A percentile compares a stretch with the other conserved stretches of the same genome.
phyloP scores from a whole-genome alignment of 805 yeast species.

The Metschnikowia santaceciliae region DNA sequence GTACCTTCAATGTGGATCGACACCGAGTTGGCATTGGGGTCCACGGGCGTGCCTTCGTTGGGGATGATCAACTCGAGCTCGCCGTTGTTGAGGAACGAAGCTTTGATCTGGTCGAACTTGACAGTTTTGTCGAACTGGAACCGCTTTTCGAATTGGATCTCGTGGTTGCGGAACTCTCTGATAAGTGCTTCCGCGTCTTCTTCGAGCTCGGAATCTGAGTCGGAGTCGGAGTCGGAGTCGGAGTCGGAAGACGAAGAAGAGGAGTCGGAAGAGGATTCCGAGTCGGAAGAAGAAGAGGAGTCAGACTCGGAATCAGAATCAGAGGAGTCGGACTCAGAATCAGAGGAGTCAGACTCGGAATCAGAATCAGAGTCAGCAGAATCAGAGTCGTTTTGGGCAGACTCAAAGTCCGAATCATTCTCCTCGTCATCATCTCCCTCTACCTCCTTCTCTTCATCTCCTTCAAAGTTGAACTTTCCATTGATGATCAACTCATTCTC shows the following conservation, averaged over 20 bases:
- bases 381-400: constrained; percentile 10
- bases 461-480: constrained; percentile 36
- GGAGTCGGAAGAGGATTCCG: constrained; percentile 16
- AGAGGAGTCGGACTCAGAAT: constrained; percentile 4
- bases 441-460: constrained; percentile 21
- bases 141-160: constrained; percentile 40
- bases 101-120: constrained; percentile 35
- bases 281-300: constrained; percentile 8
- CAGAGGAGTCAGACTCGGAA: constrained; percentile 9
- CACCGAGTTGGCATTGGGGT: constrained; percentile 17
- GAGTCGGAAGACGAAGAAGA: constrained; percentile 13
- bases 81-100: constrained; percentile 33
- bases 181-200: constrained; percentile 39
- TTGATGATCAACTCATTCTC: constrained; percentile 39
- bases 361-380: constrained; percentile 13
- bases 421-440: constrained; percentile 20
- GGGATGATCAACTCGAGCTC: constrained; percentile 43
- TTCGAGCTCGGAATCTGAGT: constrained; percentile 28
- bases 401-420: constrained; percentile 2
- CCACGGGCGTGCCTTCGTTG: constrained; percentile 22
- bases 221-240: constrained; percentile 15
- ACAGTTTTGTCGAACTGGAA: constrained; percentile 39
- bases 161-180: constrained; percentile 36
- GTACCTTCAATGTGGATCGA: constrained; percentile 25
- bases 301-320: constrained; percentile 12